A percentile compares a stretch with the other conserved stretches of the same genome.
Evolutionary conservation across 768 basidiomycete genomes (phyloP).

Genomic region (Leccinellum luteum): DNA sequence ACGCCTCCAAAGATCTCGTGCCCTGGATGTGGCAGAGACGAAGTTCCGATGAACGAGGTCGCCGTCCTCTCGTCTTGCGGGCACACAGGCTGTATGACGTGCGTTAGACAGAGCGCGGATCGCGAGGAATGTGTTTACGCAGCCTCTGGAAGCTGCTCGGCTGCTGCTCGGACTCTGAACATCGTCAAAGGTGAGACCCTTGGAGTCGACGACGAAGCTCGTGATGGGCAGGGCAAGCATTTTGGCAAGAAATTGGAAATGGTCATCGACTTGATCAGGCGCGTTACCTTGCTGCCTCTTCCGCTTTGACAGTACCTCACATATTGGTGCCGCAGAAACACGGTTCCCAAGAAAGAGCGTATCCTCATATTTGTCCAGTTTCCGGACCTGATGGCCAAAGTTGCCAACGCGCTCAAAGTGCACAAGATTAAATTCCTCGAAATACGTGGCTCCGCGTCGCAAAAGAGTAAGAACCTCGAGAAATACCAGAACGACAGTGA

Average conservation of each 20-base stretch:
- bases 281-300: slow-evolving; percentile 18
- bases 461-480: slow-evolving; percentile 80
- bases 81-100: slow-evolving; percentile 77
- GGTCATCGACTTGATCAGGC: slow-evolving; percentile 77
- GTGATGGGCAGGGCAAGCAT: slow-evolving; percentile 71
- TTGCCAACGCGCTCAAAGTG: slow-evolving; percentile 73
- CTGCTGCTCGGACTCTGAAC: slow-evolving; percentile 77
- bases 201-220: slow-evolving; percentile 74
- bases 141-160: slow-evolving; percentile 65
- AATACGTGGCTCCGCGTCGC: slow-evolving; percentile 73
- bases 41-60: slow-evolving; percentile 62
- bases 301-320: neutral
- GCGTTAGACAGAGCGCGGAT: slow-evolving; percentile 70
- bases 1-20: slow-evolving; percentile 59
- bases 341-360: slow-evolving; percentile 72
- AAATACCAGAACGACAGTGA: slow-evolving; percentile 80
- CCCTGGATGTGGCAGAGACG: slow-evolving; percentile 54
- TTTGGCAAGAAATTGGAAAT: slow-evolving; percentile 82
- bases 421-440: slow-evolving; percentile 75
- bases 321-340: slow-evolving; percentile 42
- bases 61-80: slow-evolving; percentile 91
- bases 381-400: slow-evolving; percentile 89
- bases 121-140: slow-evolving; percentile 81
- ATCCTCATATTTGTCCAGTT: slow-evolving; percentile 96
- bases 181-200: slow-evolving; percentile 78